Base-by-base conservation (phyloP, 805 yeast species). In the Cyberlindnera misumaiensis region DNA sequence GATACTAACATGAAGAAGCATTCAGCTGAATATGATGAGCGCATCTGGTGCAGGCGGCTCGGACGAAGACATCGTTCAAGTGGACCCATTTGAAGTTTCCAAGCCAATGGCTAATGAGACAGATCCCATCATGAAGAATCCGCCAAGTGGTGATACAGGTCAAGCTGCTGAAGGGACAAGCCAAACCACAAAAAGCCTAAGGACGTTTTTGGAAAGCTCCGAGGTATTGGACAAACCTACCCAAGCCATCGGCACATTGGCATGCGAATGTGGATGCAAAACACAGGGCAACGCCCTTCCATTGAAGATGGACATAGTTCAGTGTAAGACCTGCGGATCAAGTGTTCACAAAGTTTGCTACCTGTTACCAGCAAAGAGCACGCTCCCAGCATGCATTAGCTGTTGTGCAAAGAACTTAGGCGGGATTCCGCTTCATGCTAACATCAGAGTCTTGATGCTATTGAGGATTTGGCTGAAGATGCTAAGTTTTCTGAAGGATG, bases 311-410 rank as follows among this genome's bases (percentile, higher is more conserved):
- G 24, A 8, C 8, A 8, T 15, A 5, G 14, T 35, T 4, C 22
- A 35, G 12, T 68, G 73, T 39, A 45, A 45, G 9, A 34, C 39
- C 2, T 69, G 73, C 45, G 43, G 42, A 5, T 48, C 50, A 28
- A 24, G 30, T 8, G 48, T 65, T 6, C 71, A 67, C 44, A 51
- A 59, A 0, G 42, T 51, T 11, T 66, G 69, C 33, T 66, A 67
- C 44, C 68, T 65, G 5, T 12, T 35, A 28, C 28, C 13, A 8
- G 32, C 35, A 18, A 18, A 46, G 15, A 24, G 46, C 36, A 30
- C 52, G 26, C 39, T 29, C 4, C 39, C 48, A 24, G 35, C 43
- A 40, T 63, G 63, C 39, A 38, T 58, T 33, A 32, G 51, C 1
- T 59, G 68, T 38, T 41, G 58, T 17, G 41, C 47, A 18, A 46